Evolutionary conservation across 768 basidiomycete species (phyloP), one percentile per base, ranked within the genome.

Genomic region (Candolleomyces eurysporus): DNA sequence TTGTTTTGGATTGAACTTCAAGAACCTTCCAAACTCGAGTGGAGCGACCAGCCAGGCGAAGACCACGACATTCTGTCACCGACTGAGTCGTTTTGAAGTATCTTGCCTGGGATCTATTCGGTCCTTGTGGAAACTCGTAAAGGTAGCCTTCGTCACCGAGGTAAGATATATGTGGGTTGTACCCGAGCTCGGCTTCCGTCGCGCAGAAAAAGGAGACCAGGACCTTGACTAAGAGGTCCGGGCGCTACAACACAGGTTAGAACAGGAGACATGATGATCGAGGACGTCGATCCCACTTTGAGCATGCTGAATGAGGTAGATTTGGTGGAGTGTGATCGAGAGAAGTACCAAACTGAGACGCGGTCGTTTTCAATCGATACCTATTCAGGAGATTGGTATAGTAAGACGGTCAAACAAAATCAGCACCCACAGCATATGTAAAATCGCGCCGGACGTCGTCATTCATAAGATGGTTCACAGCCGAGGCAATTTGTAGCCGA

Each of bases 381-480:
- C 62, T 63, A 32, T 17, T 40, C 3, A 22, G 6, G 16, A 55
- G 31, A 17, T 19, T 36, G 10, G 4, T 8, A 22, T 3, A 8
- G 43, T 48, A 11, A 13, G 5, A 8, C 26, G 5, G 21, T 26
- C 10, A n/a, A 9, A 58, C 10, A 17, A 4, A 17, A 13, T 55
- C n/a, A 42, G 26, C n/a, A 64, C 64, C 26, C 53, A 69, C 67
- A 16, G 67, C 69, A 58, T 63, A 67, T 7, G 61, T 64, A 52
- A 64, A 69, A 61, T 65, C 68, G 16, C 70, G 62, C 16, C 69
- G 63, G 30, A 58, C 49, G 59, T 71, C 69, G 42, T 67, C 69
- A 48, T 69, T 67, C 67, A 71, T 67, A 36, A 68, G 65, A 40
- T 68, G 65, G 26, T n/a, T 61, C 5, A 54, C 43, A 13, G 55